Base-by-base conservation (phyloP, 169 alveolate species). In the Plasmodium vinckei region DNA sequence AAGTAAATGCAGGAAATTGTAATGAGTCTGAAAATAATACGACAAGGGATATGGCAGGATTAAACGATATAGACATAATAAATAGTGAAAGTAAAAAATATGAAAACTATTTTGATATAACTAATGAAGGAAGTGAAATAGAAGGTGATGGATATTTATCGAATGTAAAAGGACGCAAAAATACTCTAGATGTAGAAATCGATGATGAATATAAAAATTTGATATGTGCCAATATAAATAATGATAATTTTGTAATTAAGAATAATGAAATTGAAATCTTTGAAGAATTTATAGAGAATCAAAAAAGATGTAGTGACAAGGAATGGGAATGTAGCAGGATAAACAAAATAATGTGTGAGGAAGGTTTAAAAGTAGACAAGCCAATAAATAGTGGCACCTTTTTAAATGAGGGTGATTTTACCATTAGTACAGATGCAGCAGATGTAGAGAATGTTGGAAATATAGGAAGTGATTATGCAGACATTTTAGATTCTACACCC, bases 231-330 rank as follows among this genome's bases (percentile, higher is more conserved):
- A 77, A 77, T 51, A 77, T 77, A n/a, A 77, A 77, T 56, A 77
- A 77, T 44, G 88, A 77, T 53, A 77, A 64, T 42, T 77, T 77
- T 51, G 88, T 77, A n/a, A 64, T 77, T 13, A 77, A 77, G 21
- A 77, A 77, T 25, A 77, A 77, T 56, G 71, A 77, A 64, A 77
- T 77, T 63, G 65, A 63, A 9, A 77, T 69, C 2, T 77, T 77
- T 64, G 70, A 77, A 6, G 54, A 77, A 15, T 77, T 77, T 68
- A 15, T 77, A 51, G 68, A 77, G 12, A 77, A 39, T 13, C 69
- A 64, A 54, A 33, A 33, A 3, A 5, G 4, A 0, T 57, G 13
- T 13, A 39, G 21, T 12, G 63, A 21, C 6, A 27, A 63, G 21
- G 77, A 15, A 27, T 77, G 88, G 88, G 10, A 5, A 5, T 46